These are phyloP conservation scores for Ophiostoma himal-ulmi DNA, from an alignment of 2,329 filamentous ascomycete species.

Conservation along the genomic window DNA sequence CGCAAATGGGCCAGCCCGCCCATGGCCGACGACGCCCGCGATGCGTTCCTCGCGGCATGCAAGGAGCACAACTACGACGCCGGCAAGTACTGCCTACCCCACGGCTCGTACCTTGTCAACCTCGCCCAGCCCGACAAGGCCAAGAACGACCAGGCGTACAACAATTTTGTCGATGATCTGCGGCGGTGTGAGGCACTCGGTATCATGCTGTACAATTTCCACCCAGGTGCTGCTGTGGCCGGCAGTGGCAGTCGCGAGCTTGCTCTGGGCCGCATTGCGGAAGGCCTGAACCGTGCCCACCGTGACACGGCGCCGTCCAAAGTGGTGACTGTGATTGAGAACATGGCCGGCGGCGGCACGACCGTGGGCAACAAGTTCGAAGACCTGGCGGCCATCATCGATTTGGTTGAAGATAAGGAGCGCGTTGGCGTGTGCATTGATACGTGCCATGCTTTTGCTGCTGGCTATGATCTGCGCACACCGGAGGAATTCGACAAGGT, in stretches of 20 bases:
- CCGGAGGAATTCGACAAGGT: slow-evolving; percentile 67
- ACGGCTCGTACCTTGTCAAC: slow-evolving; percentile 95
- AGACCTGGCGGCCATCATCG: slow-evolving; percentile 81
- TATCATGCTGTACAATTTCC: slow-evolving; percentile 95
- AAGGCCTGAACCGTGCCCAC: slow-evolving; percentile 76
- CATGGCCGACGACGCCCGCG: slow-evolving; percentile 60
- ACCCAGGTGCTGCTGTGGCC: slow-evolving; percentile 70
- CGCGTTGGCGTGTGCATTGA: slow-evolving; percentile 93
- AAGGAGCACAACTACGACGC: slow-evolving; percentile 65
- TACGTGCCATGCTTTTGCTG: slow-evolving; percentile 93
- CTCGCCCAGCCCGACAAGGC: slow-evolving; percentile 74
- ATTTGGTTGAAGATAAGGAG: slow-evolving; percentile 68
- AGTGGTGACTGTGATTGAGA: slow-evolving; percentile 84
- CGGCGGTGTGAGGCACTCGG: slow-evolving; percentile 77
- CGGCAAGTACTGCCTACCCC: slow-evolving; percentile 70
- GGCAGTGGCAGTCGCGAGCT: slow-evolving; percentile 60
- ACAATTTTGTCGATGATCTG: slow-evolving; percentile 80
- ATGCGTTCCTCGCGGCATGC: slow-evolving; percentile 65
- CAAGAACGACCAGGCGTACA: slow-evolving; percentile 81
- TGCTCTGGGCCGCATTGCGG: slow-evolving; percentile 72
- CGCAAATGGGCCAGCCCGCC: slow-evolving; percentile 87
- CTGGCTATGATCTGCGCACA: slow-evolving; percentile 80
- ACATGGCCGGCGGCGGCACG: slow-evolving; percentile 88
- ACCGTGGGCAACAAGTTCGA: slow-evolving; percentile 80
- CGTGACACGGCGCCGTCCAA: slow-evolving; percentile 55